Percentiles rank a stretch among this genome's conserved stretches.
These are phyloP conservation scores for Pseudomicrostroma phylloplanum DNA, from an alignment of 1,284 basidiomycete species.

Conservation along the genomic window DNA sequence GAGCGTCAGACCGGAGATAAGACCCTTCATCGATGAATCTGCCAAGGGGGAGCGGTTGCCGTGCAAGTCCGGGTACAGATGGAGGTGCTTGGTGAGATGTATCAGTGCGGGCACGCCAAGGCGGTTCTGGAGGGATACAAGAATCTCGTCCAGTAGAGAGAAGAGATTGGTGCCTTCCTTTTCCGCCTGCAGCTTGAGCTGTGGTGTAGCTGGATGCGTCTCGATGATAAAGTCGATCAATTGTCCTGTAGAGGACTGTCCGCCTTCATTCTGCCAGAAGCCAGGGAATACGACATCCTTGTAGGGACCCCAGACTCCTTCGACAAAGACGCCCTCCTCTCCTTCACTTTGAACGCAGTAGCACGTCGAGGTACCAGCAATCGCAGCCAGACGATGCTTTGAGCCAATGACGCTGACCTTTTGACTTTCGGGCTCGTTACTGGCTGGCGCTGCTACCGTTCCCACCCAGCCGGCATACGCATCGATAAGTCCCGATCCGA, in stretches of 20 bases:
- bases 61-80: conserved; percentile 86
- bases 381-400: conserved; percentile 72
- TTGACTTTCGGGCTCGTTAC: conserved; percentile 49
- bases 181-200: conserved; percentile 59
- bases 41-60: conserved; percentile 89
- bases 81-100: conserved; percentile 79
- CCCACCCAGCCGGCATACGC: conserved; percentile 99
- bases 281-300: conserved; percentile 78
- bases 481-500: conserved; percentile 90
- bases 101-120: conserved; percentile 50
- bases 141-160: conserved; percentile 66
- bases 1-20: conserved; percentile 77
- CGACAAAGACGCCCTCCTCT: conserved; percentile 73
- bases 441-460: conserved; percentile 77
- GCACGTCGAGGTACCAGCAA: conserved; percentile 93
- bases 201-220: conserved; percentile 76
- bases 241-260: conserved; percentile 97
- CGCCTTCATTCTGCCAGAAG: conserved; percentile 93
- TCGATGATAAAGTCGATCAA: conserved; percentile 91
- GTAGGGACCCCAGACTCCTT: conserved; percentile 95
- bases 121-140: conserved; percentile 63
- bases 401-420: conserved; percentile 53
- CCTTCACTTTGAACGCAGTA: conserved; percentile 66
- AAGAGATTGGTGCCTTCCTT: conserved; percentile 53
- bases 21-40: conserved; percentile 84